A percentile compares a stretch with the other conserved stretches of the same genome.
These are phyloP conservation scores for Stagonosporopsis chrysanthemi DNA, from an alignment of 2,329 filamentous ascomycete species.

Conservation along the genomic window DNA sequence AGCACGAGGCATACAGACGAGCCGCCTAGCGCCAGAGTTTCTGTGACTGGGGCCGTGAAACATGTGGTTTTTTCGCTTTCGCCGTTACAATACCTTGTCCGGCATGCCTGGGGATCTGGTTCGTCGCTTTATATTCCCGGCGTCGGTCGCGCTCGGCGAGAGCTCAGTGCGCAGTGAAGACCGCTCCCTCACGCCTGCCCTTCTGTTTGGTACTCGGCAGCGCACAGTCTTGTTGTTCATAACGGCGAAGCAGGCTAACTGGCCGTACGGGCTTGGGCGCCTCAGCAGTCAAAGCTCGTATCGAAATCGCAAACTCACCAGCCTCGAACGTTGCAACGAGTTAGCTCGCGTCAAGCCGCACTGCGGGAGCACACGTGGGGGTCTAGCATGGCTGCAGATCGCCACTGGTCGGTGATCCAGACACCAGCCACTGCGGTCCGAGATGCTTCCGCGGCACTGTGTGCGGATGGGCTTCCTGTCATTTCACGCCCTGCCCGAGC, in stretches of 20 bases:
- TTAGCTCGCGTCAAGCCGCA: conserved; percentile 5
- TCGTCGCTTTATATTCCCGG: neutral
- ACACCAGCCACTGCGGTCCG: neutral
- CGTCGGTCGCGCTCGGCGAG: conserved; percentile 5
- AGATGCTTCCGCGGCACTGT: neutral
- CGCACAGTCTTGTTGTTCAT: neutral
- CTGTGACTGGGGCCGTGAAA: conserved; percentile 1
- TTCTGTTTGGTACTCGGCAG: neutral
- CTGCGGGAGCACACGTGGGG: conserved; percentile 16
- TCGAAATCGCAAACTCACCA: neutral
- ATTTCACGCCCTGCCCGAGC: neutral
- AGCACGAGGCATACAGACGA: neutral
- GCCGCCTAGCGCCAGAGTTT: neutral
- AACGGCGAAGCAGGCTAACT: neutral
- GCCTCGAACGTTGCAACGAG: neutral
- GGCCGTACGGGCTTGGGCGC: neutral
- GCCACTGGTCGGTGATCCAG: neutral
- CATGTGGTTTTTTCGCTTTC: neutral
- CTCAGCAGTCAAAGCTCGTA: neutral
- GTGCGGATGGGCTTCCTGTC: neutral
- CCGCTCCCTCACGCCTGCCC: neutral
- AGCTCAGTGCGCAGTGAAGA: neutral
- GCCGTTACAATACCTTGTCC: neutral
- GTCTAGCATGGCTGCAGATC: neutral
- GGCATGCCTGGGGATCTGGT: neutral